Base-by-base conservation (phyloP, 805 yeast species). In the Jamesozyma jinghongensis region DNA sequence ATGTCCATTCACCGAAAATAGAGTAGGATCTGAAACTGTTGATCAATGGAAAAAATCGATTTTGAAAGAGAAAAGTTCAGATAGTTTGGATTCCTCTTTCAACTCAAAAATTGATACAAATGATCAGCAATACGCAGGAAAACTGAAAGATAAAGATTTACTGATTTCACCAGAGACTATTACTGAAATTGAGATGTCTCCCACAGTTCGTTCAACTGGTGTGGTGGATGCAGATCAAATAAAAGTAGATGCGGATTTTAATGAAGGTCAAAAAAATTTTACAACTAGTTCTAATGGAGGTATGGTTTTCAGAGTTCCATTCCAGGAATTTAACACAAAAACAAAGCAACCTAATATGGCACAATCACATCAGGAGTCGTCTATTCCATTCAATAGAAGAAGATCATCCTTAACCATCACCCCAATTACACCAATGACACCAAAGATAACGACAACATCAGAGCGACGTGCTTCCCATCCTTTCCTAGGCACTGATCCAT, bases 221-320 rank as follows among this genome's bases (percentile, higher is more conserved):
- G 4, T 43, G 4, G 12, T 10, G 12, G 30, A 14, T 2, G 7
- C 12, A 13, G 17, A n/a, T n/a, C 14, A 19, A 8, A 16, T 18
- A 3, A 13, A 6, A 2, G 26, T 19, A n/a, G 26, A 16, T 17
- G 22, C n/a, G n/a, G n/a, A n/a, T n/a, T n/a, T n/a, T n/a, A n/a
- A n/a, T n/a, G n/a, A n/a, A n/a, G n/a, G 7, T 12, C 29, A 31
- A n/a, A 13, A 10, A 25, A 14, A 18, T 17, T 26, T 38, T 6
- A 38, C 43, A 4, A 57, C 62, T 3, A 56, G 59, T 32, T 55
- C 61, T 1, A 49, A 53, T 8, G 52, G 53, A 25, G 65, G 65
- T 13, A 58, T 59, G 63, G 52, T 62, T 26, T 82, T 82, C 55
- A 69, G 92, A 54, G 65, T 76, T 10, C 90, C 90, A 0, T 82